Conservation (phyloP, 2,329 filamentous ascomycete species). For the Cercospora brassicicola region DNA sequence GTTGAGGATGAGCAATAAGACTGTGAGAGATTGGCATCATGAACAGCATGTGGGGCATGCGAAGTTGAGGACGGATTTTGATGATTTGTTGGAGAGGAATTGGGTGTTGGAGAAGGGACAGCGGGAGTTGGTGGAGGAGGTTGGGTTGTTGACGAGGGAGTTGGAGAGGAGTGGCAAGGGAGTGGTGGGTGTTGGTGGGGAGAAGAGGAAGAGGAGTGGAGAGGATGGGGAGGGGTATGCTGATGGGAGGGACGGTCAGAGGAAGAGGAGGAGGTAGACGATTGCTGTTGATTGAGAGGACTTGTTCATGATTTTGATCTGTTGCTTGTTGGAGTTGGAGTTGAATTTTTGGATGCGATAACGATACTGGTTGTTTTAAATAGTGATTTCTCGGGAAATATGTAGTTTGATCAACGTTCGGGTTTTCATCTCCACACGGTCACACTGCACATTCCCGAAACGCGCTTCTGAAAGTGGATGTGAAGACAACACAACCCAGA, state of each 20-base stretch:
- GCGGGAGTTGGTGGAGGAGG: slow-evolving; percentile 1
- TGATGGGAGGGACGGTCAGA: not conserved
- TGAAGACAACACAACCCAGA: too few species aligned
- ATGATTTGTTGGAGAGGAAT: slow-evolving; percentile 8
- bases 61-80: slow-evolving; percentile 4
- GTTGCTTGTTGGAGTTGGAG: not conserved
- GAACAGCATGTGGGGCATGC: not conserved
- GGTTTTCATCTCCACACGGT: not conserved
- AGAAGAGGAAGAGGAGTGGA: not conserved
- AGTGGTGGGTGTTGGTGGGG: not conserved
- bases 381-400: not conserved
- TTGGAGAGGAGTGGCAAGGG: not conserved
- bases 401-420: not conserved
- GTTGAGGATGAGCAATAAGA: not conserved
- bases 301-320: too few species aligned
- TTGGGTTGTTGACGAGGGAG: not conserved
- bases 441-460: not conserved
- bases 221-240: not conserved
- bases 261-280: not conserved
- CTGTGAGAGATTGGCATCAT: not conserved
- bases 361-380: not conserved
- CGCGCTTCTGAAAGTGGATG: too few species aligned
- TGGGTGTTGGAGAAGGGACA: not conserved
- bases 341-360: not conserved
- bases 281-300: too few species aligned